These are phyloP conservation scores for Phytophthora chlamydospora DNA, from an alignment of 352 stramenopile species.

Conservation along the genomic window DNA sequence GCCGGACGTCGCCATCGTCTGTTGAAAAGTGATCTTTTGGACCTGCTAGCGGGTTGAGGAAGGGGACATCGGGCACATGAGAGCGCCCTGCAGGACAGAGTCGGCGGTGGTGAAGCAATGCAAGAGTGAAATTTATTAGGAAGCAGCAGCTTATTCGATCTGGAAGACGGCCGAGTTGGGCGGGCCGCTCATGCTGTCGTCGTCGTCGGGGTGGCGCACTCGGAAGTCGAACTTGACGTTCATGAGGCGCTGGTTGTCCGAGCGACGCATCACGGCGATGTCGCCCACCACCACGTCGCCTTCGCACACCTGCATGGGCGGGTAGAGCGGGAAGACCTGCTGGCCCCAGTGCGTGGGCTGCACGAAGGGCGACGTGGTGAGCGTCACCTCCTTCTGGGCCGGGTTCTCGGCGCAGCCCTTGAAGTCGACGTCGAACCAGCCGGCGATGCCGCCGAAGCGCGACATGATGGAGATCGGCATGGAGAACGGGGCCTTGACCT, in stretches of 20 bases:
- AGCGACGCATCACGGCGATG: slow-evolving; percentile 75
- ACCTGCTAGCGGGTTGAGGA: slow-evolving; percentile 6
- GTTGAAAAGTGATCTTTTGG: slow-evolving; percentile 24
- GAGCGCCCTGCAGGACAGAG: too few species aligned
- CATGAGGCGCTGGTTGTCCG: slow-evolving; percentile 89
- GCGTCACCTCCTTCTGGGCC: slow-evolving; percentile 78
- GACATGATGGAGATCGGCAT: slow-evolving; percentile 90
- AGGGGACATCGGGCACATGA: background rate
- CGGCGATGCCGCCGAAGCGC: slow-evolving; percentile 94
- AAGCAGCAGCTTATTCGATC: slow-evolving; percentile 75
- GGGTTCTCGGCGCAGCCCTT: slow-evolving; percentile 86
- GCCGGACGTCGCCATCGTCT: slow-evolving; percentile 17
- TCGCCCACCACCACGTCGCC: slow-evolving; percentile 76
- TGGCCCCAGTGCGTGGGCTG: slow-evolving; percentile 90
- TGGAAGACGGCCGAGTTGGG: slow-evolving; percentile 77
- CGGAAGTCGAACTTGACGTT: slow-evolving; percentile 90
- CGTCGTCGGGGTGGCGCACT: slow-evolving; percentile 64
- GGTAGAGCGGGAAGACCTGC: slow-evolving; percentile 87
- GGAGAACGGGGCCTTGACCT: slow-evolving; percentile 66
- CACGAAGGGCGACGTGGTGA: slow-evolving; percentile 92
- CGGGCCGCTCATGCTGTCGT: slow-evolving; percentile 44
- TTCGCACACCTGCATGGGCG: slow-evolving; percentile 83
- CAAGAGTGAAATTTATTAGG: slow-evolving; percentile 43
- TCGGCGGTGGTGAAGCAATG: slow-evolving; percentile 13
- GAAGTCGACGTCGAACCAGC: slow-evolving; percentile 99